These are phyloP conservation scores for Moniliella sp. DNA, from an alignment of 1,284 basidiomycete genomes.

Conservation along the genomic window DNA sequence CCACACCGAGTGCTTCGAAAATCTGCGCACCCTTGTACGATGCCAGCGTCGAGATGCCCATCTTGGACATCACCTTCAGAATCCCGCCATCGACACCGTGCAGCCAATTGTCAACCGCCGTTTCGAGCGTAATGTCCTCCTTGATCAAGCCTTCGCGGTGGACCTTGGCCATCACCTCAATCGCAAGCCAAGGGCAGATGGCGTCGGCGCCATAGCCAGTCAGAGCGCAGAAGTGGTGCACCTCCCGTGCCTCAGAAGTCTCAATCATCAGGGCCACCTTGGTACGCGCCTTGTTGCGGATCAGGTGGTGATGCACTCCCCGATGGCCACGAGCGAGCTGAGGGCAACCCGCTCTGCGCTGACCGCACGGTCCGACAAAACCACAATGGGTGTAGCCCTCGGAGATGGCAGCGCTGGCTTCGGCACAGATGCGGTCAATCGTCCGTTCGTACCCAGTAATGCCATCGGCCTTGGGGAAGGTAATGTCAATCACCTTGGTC, in stretches of 20 bases:
- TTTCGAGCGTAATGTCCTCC: constrained; percentile 12
- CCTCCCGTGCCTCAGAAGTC: constrained; percentile 27
- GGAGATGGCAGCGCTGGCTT: constrained; percentile 22
- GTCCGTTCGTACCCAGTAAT: constrained; percentile 21
- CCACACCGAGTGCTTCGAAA: constrained; percentile 28
- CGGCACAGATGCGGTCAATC: constrained; percentile 24
- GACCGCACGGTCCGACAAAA: constrained; percentile 26
- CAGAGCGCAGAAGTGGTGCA: constrained; percentile 30
- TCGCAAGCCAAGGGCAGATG: constrained; percentile 28
- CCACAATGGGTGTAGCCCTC: constrained; percentile 17
- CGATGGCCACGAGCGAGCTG: constrained; percentile 22
- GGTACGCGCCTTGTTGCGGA: constrained; percentile 29
- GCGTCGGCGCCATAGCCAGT: constrained; percentile 30
- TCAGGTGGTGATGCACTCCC: constrained; percentile 31
- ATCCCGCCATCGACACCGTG: constrained; percentile 24
- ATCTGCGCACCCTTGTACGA: constrained; percentile 33
- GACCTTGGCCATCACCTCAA: constrained; percentile 29
- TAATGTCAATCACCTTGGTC: constrained; percentile 24
- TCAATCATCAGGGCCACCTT: constrained; percentile 26
- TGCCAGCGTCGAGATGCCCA: constrained; percentile 27
- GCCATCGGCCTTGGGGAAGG: constrained; percentile 22
- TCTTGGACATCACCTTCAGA: constrained; percentile 30
- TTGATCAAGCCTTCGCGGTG: constrained; percentile 26
- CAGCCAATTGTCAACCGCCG: constrained; percentile 22
- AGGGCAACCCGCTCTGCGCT: constrained; percentile 20